Evolutionary conservation across 306 rosid species (phyloP).

Genomic region (Medicago arabica): DNA sequence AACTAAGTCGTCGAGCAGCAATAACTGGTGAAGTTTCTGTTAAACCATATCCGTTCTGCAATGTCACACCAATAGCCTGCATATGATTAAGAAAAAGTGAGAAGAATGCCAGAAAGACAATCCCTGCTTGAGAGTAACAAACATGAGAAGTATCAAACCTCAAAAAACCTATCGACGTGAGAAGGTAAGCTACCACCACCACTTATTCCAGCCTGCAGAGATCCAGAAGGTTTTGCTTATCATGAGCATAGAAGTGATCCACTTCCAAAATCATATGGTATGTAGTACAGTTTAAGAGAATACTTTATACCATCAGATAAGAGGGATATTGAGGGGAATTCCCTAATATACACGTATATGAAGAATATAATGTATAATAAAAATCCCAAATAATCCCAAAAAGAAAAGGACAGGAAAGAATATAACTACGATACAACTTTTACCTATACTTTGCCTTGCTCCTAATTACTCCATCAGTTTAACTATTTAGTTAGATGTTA

Average conservation of each 20-base stretch:
- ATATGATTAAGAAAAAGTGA: conserved; percentile 36
- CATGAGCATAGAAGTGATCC: conserved; percentile 33
- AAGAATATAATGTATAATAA: background rate
- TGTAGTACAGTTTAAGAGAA: no score
- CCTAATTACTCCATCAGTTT: no score
- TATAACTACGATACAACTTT: no score
- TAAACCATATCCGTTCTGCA: conserved; percentile 94
- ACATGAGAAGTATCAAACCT: conserved; percentile 60
- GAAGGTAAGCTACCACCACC: conserved; percentile 92
- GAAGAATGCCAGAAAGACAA: background rate
- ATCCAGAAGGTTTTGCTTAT: conserved; percentile 42
- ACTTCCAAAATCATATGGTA: conserved; percentile 29
- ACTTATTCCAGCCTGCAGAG: conserved; percentile 89
- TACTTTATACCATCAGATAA: background rate
- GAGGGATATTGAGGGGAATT: background rate
- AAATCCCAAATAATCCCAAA: no score
- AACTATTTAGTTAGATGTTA: no score
- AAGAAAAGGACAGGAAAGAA: no score
- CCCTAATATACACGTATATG: background rate
- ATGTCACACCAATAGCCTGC: conserved; percentile 85
- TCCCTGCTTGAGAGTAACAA: conserved; percentile 15
- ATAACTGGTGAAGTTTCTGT: conserved; percentile 87
- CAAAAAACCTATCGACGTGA: conserved; percentile 83
- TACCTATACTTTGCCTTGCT: no score
- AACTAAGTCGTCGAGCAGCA: conserved; percentile 75